phyloP scores from a whole-genome alignment of 2,329 filamentous ascomycete species.

The Pyrenochaeta sp. region DNA sequence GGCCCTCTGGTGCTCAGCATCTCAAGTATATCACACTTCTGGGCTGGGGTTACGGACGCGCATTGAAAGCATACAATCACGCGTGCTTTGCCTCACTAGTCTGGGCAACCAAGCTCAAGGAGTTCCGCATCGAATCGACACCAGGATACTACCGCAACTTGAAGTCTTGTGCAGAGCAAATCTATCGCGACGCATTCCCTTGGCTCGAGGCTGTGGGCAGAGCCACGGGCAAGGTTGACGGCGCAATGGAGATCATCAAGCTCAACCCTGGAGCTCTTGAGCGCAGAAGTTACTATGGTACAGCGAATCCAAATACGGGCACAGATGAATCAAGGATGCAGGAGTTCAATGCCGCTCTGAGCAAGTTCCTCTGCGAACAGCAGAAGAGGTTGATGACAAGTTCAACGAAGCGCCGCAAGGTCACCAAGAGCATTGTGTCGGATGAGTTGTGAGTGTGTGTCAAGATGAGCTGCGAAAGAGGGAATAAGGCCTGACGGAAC shows the following conservation, averaged over 20 bases:
- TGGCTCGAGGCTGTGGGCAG: conserved; percentile 45
- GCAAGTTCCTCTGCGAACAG: conserved; percentile 24
- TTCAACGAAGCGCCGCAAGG: conserved; percentile 8
- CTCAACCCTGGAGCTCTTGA: conserved; percentile 4
- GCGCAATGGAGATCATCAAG: conserved; percentile 35
- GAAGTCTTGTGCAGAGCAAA: conserved; percentile 27
- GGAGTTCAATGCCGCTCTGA: conserved; percentile 24
- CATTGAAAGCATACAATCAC: conserved; percentile 43
- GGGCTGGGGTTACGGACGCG: conserved; percentile 29
- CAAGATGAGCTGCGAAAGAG: neutral
- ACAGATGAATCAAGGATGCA: conserved; percentile 6
- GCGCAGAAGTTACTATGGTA: neutral
- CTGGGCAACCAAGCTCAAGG: conserved; percentile 36
- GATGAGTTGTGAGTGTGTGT: conserved; percentile 8
- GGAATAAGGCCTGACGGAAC: too few relatives aligned
- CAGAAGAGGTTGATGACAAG: conserved; percentile 23
- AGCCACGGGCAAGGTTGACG: conserved; percentile 36
- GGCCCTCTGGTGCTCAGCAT: conserved; percentile 26
- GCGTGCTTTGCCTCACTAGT: conserved; percentile 40
- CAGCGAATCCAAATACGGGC: too few relatives aligned
- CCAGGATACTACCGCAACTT: conserved; percentile 7
- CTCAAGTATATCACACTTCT: conserved; percentile 36
- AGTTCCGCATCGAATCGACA: conserved; percentile 29
- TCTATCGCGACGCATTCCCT: conserved; percentile 47
- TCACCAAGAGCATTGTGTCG: neutral